Base-by-base conservation (phyloP, 495 filamentous ascomycete species). In the Tuber borchii region DNA sequence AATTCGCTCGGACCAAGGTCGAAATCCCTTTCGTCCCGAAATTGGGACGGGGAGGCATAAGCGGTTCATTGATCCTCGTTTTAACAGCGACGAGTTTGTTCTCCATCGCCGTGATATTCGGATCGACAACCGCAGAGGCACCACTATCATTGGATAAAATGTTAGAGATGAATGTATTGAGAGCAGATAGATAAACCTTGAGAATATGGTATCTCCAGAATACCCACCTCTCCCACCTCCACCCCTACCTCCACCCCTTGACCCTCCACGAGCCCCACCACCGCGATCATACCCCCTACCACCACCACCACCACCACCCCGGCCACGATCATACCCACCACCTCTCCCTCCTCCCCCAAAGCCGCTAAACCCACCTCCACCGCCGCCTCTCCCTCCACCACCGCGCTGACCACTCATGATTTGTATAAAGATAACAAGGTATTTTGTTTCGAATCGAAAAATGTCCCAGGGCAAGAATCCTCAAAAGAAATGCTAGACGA, bases 1-100 rank as follows among this genome's bases (percentile, higher is more conserved):
- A 91, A 82, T 93, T 93, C 48, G 91, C 86, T 86, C 88, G 91
- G 0, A 93, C 85, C 10, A 83, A 81, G 6, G 90, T 84, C 26
- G 82, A 71, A 10, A 45, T 82, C 26, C 91, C 91, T 20, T 76
- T 76, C 1, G 85, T 89, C 61, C 90, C 90, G 80, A 87, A 91
- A 5, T 85, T 87, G n/a, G 91, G 91, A 12, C 90, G 87, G 68
- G 76, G 74, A 12, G 87, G 87, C 40, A 87, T 70, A 56, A 73
- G 71, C 43, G 77, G 73, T 44, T 75, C 48, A 16, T 72, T 72
- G 31, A 61, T 5, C n/a, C 79, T 78, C 45, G 70, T 44, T 51
- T 46, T 76, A 20, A 51, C 51, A 10, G 46, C 68, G 26, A 72
- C 19, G n/a, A 81, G 78, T 10, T 73, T 65, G 73, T 81, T 39